phyloP scores from a whole-genome alignment of 2,329 filamentous ascomycete species.

The Epichloe sibirici region DNA sequence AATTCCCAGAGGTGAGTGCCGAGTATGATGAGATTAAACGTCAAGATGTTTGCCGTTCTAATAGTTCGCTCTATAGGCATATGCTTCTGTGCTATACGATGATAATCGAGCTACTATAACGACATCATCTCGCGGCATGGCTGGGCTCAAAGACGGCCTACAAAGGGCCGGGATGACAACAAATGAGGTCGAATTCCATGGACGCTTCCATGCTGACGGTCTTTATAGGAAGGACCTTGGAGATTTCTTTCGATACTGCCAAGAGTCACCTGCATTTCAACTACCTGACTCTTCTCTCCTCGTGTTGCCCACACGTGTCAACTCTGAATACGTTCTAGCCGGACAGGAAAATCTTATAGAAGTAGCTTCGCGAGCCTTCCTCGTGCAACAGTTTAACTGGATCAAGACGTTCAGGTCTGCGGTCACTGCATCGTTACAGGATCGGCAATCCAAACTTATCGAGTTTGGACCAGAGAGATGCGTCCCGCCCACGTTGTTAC shows the following conservation, averaged over 20 bases:
- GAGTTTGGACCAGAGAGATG: neutral
- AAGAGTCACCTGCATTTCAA: neutral
- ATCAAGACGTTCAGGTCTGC: constrained; percentile 23
- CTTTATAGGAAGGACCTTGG: neutral
- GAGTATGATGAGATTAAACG: too few species aligned
- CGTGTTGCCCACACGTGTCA: neutral
- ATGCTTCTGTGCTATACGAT: constrained; percentile 25
- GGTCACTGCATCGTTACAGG: neutral
- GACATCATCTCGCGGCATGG: constrained; percentile 8
- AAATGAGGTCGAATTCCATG: neutral
- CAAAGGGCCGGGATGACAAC: neutral
- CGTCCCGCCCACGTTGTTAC: neutral
- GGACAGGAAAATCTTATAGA: neutral
- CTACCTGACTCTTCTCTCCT: neutral
- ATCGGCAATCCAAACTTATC: neutral
- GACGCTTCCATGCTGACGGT: neutral
- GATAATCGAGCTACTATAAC: constrained; percentile 25
- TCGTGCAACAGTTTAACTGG: constrained; percentile 46
- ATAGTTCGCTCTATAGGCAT: constrained; percentile 14
- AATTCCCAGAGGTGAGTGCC: neutral
- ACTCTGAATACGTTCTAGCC: neutral
- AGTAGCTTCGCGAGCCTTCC: neutral
- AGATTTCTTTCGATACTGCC: neutral
- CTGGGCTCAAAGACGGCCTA: constrained; percentile 9
- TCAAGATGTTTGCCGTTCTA: neutral